phyloP scores from a whole-genome alignment of 352 stramenopile genomes.

The Phytophthora quininea region DNA sequence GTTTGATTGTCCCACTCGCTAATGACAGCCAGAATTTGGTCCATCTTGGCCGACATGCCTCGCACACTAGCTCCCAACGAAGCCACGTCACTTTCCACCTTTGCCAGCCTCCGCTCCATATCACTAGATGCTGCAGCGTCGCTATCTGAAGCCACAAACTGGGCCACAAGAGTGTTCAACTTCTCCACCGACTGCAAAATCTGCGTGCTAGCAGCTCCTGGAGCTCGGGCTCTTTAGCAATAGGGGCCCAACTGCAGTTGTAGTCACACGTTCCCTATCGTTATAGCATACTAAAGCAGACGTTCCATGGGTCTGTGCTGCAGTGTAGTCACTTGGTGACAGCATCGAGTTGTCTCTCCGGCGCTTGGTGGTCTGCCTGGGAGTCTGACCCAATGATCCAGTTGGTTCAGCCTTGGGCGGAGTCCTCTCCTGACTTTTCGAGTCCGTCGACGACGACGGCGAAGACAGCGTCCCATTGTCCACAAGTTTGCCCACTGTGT shows the following conservation, averaged over 20 bases:
- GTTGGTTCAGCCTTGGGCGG: background rate
- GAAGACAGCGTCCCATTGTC: background rate
- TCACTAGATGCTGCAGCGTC: background rate
- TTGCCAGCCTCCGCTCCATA: conserved; percentile 7
- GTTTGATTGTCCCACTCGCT: background rate
- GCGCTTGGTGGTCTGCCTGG: background rate
- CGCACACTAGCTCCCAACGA: conserved; percentile 7
- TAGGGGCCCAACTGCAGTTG: background rate
- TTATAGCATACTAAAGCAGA: background rate
- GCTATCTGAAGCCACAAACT: conserved; percentile 7
- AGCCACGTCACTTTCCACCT: conserved; percentile 10
- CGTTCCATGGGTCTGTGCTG: background rate
- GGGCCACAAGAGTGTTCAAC: conserved; percentile 14
- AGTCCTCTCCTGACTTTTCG: background rate
- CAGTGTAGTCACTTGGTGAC: background rate
- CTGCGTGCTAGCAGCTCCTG: conserved; percentile 1
- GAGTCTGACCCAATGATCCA: background rate
- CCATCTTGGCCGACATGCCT: conserved; percentile 14
- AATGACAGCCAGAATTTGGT: conserved; percentile 4
- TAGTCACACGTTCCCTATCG: background rate
- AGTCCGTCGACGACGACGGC: background rate
- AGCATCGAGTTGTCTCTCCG: conserved; percentile 2
- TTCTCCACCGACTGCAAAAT: conserved; percentile 18
- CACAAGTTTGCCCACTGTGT: conserved; percentile 12
- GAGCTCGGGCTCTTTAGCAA: background rate